Percentiles rank a stretch among this genome's conserved stretches.
These are phyloP conservation scores for Trichoderma asperelloides DNA, from an alignment of 495 filamentous ascomycete genomes.

Conservation along the genomic window DNA sequence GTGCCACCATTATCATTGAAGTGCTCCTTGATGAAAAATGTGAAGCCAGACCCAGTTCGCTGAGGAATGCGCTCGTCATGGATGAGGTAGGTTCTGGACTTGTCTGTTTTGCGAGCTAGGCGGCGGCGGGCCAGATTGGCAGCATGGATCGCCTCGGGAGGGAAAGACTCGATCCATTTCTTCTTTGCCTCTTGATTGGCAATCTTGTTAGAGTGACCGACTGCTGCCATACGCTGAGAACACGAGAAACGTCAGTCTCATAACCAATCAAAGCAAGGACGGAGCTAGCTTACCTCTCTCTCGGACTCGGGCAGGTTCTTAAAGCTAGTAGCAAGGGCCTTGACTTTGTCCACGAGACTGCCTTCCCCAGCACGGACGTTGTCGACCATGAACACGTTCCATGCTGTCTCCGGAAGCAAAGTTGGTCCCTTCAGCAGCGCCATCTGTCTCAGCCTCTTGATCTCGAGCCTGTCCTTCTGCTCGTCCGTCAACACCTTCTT, in stretches of 20 bases:
- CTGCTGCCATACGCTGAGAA: constrained; percentile 13
- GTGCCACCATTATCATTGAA: constrained; percentile 31
- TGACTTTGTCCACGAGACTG: not conserved
- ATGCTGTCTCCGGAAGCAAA: constrained; percentile 8
- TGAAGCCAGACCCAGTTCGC: constrained; percentile 27
- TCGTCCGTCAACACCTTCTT: constrained; percentile 17
- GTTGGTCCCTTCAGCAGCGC: constrained; percentile 23
- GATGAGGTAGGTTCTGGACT: constrained; percentile 24
- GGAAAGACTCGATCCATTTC: constrained; percentile 51
- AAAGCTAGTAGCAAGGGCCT: constrained; percentile 14
- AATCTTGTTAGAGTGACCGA: constrained; percentile 40
- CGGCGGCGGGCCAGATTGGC: constrained; percentile 55
- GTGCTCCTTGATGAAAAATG: constrained; percentile 28
- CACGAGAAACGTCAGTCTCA: not conserved
- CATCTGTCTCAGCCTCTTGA: constrained; percentile 17
- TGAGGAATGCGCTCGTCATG: constrained; percentile 46
- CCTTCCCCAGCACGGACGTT: constrained; percentile 3
- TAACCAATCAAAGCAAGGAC: not conserved
- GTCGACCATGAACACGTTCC: constrained; percentile 18
- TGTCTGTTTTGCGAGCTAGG: constrained; percentile 36
- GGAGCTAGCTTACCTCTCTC: constrained; percentile 21
- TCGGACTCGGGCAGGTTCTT: constrained; percentile 21
- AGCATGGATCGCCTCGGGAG: constrained; percentile 44
- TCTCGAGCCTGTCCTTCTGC: constrained; percentile 16
- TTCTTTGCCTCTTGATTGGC: constrained; percentile 37